Evolutionary conservation across 495 filamentous ascomycete species (phyloP), one percentile per base, ranked within the genome.

Genomic region (Niebla homalea): DNA sequence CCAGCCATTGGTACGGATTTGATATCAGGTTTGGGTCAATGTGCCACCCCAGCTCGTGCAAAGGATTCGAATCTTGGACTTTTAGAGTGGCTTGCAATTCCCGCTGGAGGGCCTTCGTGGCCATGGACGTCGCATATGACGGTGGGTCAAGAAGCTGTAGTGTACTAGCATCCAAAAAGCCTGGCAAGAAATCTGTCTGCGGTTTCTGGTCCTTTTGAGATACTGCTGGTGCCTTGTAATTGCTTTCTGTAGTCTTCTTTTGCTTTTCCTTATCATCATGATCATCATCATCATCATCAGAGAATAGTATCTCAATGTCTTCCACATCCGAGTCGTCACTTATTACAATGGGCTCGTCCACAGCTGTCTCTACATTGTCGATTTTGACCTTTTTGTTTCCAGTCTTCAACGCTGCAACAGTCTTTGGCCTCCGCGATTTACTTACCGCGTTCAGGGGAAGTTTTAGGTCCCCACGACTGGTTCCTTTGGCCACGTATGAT

Each of bases 1-100:
- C 80, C 54, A 94, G 89, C 88, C 89, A 94, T 62, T 94, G 89
- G 60, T 89, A 96, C 36, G 90, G 68, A 59, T 89, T 95, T 6
- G 62, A 66, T 49, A 80, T 64, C 11, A 71, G 60, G 12, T 69
- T 66, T 4, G 66, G 64, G 56, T 92, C 72, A 51, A 94, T 78
- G 61, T 87, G 89, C 86, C 89, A 96, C 15, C 89, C 89, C 0
- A 94, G 74, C 53, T 87, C 76, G 53, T 84, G 73, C 5, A 81
- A 66, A 1, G 80, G 74, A 8, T 74, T 76, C 29, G 58, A 67
- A 11, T 77, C 50, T 57, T 94, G 89, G n/a, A 77, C 54, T 54
- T 80, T 74, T 4, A 87, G 60, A 1, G 85, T 67, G 14, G 63
- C 64, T 36, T 68, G 66, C 10, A 95, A 68, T 47, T 87, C 82